These are phyloP conservation scores for Limnanthes douglasii DNA, from an alignment of 345 rosid species.

Conservation along the genomic window DNA sequence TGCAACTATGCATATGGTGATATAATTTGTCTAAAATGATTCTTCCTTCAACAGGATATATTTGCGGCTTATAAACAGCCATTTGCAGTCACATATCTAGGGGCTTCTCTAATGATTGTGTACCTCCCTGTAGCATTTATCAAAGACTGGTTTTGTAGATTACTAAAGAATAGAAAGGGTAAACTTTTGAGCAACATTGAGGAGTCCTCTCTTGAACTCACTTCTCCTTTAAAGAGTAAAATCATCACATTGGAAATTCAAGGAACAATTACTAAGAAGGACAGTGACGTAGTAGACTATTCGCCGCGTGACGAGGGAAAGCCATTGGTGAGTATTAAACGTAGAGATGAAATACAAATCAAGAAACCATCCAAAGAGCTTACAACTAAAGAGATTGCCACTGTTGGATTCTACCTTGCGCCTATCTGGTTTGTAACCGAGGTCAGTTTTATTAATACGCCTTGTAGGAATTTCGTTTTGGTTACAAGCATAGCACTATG, in stretches of 20 bases:
- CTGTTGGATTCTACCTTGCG: slow-evolving; percentile 79
- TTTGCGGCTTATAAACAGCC: slow-evolving; percentile 88
- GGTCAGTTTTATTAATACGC: slow-evolving; percentile 38
- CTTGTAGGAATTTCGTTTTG: too few species aligned
- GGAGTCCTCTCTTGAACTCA: slow-evolving; percentile 34
- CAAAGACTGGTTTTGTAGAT: slow-evolving; percentile 67
- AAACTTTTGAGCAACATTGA: slow-evolving; percentile 23
- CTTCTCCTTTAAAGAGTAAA: slow-evolving; percentile 44
- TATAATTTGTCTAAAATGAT: too few species aligned
- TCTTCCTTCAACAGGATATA: slow-evolving; percentile 86
- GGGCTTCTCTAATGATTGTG: slow-evolving; percentile 95
- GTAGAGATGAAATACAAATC: slow-evolving; percentile 34
- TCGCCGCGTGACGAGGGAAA: slow-evolving; percentile 45
- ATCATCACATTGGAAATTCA: slow-evolving; percentile 68
- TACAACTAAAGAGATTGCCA: slow-evolving; percentile 57
- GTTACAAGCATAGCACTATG: too few species aligned
- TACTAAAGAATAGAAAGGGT: slow-evolving; percentile 29
- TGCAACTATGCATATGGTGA: too few species aligned
- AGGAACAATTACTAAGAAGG: slow-evolving; percentile 56
- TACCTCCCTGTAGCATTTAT: slow-evolving; percentile 90
- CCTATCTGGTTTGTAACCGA: slow-evolving; percentile 98
- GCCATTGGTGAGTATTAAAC: slow-evolving; percentile 48
- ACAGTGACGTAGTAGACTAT: slow-evolving; percentile 49
- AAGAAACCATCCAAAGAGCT: slow-evolving; percentile 36
- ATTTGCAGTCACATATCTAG: slow-evolving; percentile 96